Evolutionary conservation across 192 early-diverging fungal genomes (phyloP), one percentile per base, ranked within the genome.

Genomic region (Backusella westeae): DNA sequence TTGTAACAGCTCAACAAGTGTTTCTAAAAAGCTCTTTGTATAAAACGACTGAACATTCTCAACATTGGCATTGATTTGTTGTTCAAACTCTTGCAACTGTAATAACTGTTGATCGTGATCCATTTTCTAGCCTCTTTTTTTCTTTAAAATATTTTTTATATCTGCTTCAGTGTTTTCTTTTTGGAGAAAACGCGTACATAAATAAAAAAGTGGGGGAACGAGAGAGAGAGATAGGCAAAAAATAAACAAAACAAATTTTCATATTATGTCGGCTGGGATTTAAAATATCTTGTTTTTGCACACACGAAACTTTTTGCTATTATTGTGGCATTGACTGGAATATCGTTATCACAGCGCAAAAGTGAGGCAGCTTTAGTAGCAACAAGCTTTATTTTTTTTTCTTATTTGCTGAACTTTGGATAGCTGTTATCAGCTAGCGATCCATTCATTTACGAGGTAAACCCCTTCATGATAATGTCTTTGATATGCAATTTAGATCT

Each of bases 1-100:
- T 1, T 71, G 70, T 21, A 82, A 56, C 41, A 82, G 34, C 4
- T 68, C 56, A 19, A 35, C 42, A 9, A 82, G 69, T 0, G 66
- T 74, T 38, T 82, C 74, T 63, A 82, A 36, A 65, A 82, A 82
- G 6, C 49, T 38, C 32, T 71, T 82, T 10, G 81, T 82, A n/a
- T 77, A 77, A 69, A 72, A 82, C 2, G 56, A 71, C 6, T 59
- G 73, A 9, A 75, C 81, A 67, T 69, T 69, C 42, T 72, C 26
- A 23, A 72, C 75, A 36, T 80, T 70, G 15, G 42, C 34, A n/a
- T 44, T 70, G 10, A 80, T 65, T 59, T 80, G 41, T 26, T 75
- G 75, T 41, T 80, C 71, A 49, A 80, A 80, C 7, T 75, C 74
- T 75, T 70, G 35, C 39, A 80, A 65, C 26, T 71, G 75, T 15